Base-by-base conservation (phyloP, 192 early-diverging fungal species). In the Gigaspora rosea region DNA sequence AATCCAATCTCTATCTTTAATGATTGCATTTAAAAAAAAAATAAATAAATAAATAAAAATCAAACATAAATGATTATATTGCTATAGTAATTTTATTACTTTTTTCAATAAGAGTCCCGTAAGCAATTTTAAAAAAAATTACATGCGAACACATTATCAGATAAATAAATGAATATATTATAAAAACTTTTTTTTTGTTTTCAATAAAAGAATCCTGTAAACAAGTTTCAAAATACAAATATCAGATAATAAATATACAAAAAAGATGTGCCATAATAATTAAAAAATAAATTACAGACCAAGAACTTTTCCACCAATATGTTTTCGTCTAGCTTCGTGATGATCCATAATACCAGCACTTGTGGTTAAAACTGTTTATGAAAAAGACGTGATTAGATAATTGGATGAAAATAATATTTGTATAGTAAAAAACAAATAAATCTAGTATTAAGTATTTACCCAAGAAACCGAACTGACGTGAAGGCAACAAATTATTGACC, bases 311-410 rank as follows among this genome's bases (percentile, higher is more conserved):
- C 97, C 97, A 92, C 95, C 97, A 84, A 92, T 89, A 86, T 96
- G 94, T 89, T 95, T 95, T 78, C 93, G 88, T 92, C 96, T 93
- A 76, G 96, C 95, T 90, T 99, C 96, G 83, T 95, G 94, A 88
- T 98, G 96, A 90, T 99, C 97, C 94, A 99, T 99, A 87, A 99
- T 97, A 88, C 97, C 97, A 77, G 92, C 88, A 64, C 94, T 94
- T 83, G 95, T 95, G 86, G 95, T 95, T 79, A 94, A 84, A 75
- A 92, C 80, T 75, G 7, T 7, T 47, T 33, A 65, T 58, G 11
- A 32, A 50, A 67, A 49, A 12, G 59, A 75, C 7, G 13, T 27
- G 27, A 27, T 36, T 59, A 9, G 77, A 79, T 80, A 27, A 3
- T 47, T 20, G 18, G 15, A 15, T 47, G 22, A 11, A 18, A 62